Evolutionary conservation across 1,284 basidiomycete species (phyloP), one percentile per base, ranked within the genome.

Genomic region (Cryptococcus sp.): DNA sequence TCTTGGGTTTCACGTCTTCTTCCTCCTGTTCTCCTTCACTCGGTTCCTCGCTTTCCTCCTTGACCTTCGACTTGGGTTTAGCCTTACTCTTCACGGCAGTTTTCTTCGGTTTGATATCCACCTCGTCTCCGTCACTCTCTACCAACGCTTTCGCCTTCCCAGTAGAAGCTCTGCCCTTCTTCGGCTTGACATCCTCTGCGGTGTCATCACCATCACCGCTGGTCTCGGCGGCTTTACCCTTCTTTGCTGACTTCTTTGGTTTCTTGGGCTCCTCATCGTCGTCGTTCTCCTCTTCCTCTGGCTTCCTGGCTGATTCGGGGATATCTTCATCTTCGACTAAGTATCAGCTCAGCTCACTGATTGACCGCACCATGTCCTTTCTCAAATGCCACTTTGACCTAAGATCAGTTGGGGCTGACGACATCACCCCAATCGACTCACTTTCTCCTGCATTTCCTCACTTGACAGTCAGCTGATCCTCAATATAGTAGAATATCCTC

Each of bases 251-350:
- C 39, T 57, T 46, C 48, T 57, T 56, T n/a, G 39, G 36, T 37
- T 54, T 55, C 46, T 56, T 59, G 14, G 45, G 52, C 44, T 46
- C 37, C 39, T 23, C 36, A 19, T 49, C 52, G 14, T 53, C 52
- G 34, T 50, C 46, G 41, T 55, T 56, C 21, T 54, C 56, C 31
- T 45, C 52, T 21, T 52, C 25, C 34, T 55, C 53, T 3, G 80
- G 75, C 62, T 86, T 86, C 52, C 78, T 79, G 1, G 88, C 88
- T 16, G 77, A 78, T 31, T 82, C 83, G 2, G 88, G 88, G 25
- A 90, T 82, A 62, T 91, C 88, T 59, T 84, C 87, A 16, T 84
- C 82, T 11, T 83, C 87, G 46, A 91, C 86, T 67, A 34, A 10
- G 31, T 19, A 9, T 41, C 31, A 5, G 31, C 11, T 50, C 24